Base-by-base conservation (phyloP, 371 early-diverging fungal genomes). In the Phascolomyces articulosus region DNA sequence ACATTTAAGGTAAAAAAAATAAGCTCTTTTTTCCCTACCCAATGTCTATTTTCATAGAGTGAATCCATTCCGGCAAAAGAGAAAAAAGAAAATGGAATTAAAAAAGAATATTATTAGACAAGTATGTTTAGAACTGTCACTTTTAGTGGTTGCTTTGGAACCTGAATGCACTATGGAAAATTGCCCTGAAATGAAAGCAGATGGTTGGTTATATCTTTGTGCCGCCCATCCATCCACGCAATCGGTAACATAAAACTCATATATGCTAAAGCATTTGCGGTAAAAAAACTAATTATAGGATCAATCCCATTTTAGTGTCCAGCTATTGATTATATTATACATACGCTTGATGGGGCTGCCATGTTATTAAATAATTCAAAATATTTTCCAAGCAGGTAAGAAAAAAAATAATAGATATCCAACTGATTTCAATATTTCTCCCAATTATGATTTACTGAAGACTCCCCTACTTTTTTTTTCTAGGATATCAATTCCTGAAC, bases 111-210 rank as follows among this genome's bases (percentile, higher is more conserved):
- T n/a, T n/a, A n/a, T 80, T 41, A 87, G 96, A 72, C 94, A 87
- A 69, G 78, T 91, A 0, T 91, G 96, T 68, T 73, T 93, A 56
- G 94, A 96, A 67, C 78, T 97, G 24, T 91, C 89, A 62, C 85
- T 83, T 62, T 78, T 95, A 24, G 84, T 96, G 18, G 87, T 90
- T 1, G 80, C 89, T 55, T 77, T 96, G 49, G 87, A 86, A 64
- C 60, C 74, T 15, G 96, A 95, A 59, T 98, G 98, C 69, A 93
- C 91, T 0, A 76, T 75, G 9, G 85, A 87, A 27, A 78, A 84
- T 13, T 98, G 98, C 69, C 93, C 93, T 0, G 93, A 94, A 47
- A 98, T 98, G 98, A 91, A 94, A 65, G 96, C 96, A 4, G 88
- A 89, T 49, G 96, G 95, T 23, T 94, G 93, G 91, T 78, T 91